A percentile compares a stretch with the other conserved stretches of the same genome.
Conservation (phyloP, 805 yeast species). For the Metschnikowia vanudenii region DNA sequence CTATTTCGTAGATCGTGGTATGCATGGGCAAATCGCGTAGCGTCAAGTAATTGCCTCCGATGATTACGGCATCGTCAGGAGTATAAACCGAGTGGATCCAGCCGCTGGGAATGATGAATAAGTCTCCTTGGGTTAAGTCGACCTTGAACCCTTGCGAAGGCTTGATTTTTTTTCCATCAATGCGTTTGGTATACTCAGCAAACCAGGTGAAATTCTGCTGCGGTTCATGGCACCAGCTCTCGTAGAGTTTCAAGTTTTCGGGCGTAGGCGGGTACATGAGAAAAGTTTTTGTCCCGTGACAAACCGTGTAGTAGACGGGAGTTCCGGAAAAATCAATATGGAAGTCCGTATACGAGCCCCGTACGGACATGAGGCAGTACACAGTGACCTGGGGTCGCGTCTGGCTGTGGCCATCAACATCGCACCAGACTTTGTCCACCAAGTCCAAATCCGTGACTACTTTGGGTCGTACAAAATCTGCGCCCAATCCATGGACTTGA, state of each 20-base stretch:
- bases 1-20: conserved; percentile 59
- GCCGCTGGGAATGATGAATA: conserved; percentile 82
- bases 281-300: conserved; percentile 73
- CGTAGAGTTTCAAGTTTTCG: conserved; percentile 58
- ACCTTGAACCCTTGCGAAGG: conserved; percentile 52
- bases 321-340: conserved; percentile 94
- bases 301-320: conserved; percentile 81
- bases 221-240: conserved; percentile 67
- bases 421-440: conserved; percentile 64
- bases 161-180: conserved; percentile 28
- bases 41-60: conserved; percentile 87
- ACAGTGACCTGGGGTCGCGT: conserved; percentile 62
- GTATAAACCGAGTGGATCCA: conserved; percentile 93
- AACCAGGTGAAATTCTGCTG: conserved; percentile 65
- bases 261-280: conserved; percentile 76
- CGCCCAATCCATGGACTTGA: conserved; percentile 46
- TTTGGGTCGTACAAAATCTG: conserved; percentile 56
- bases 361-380: conserved; percentile 84
- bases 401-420: conserved; percentile 21
- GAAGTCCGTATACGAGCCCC: conserved; percentile 80
- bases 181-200: conserved; percentile 45
- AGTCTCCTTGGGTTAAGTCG: conserved; percentile 59
- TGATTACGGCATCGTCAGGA: conserved; percentile 72
- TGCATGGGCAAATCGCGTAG: conserved; percentile 61
- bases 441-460: conserved; percentile 66